Conservation (phyloP, 345 rosid species). For the Citrus hindsii region DNA sequence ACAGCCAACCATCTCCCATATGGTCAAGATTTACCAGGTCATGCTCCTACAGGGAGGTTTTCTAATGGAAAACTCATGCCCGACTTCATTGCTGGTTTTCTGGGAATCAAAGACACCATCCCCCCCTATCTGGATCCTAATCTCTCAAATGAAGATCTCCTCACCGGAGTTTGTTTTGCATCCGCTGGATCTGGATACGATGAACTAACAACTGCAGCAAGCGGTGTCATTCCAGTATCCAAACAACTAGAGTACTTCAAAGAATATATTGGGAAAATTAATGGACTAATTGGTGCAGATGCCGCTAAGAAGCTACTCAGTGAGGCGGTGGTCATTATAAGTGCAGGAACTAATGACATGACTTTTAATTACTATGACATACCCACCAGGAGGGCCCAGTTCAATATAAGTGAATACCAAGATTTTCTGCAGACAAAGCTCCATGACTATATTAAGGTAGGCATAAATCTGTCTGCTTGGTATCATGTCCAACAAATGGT, state of each 20-base stretch:
- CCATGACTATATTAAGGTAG: slow-evolving; percentile 41
- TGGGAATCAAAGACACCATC: slow-evolving; percentile 32
- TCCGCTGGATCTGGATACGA: slow-evolving; percentile 44
- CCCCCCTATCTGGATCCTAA: slow-evolving; percentile 45
- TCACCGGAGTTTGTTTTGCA: slow-evolving; percentile 43
- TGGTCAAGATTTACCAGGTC: slow-evolving; percentile 35
- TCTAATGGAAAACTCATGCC: slow-evolving; percentile 45
- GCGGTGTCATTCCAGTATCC: slow-evolving; percentile 30
- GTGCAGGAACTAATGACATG: slow-evolving; percentile 67
- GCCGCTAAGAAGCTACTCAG: slow-evolving; percentile 35
- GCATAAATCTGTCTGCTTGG: background rate
- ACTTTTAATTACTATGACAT: slow-evolving; percentile 38
- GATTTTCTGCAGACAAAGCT: slow-evolving; percentile 34
- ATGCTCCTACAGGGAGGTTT: slow-evolving; percentile 44
- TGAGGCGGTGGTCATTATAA: slow-evolving; percentile 39
- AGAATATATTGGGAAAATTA: slow-evolving; percentile 33
- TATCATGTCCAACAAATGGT: background rate
- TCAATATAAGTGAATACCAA: slow-evolving; percentile 37
- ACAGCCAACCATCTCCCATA: slow-evolving; percentile 35
- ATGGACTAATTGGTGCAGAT: slow-evolving; percentile 26
- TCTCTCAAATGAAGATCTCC: slow-evolving; percentile 20
- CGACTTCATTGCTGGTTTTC: slow-evolving; percentile 30
- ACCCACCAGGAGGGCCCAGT: slow-evolving; percentile 33
- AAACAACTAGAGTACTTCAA: slow-evolving; percentile 41
- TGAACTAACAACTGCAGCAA: slow-evolving; percentile 15